Base-by-base conservation (phyloP, 805 yeast species). In the Saccharomycopsis oosterbeekiorum region DNA sequence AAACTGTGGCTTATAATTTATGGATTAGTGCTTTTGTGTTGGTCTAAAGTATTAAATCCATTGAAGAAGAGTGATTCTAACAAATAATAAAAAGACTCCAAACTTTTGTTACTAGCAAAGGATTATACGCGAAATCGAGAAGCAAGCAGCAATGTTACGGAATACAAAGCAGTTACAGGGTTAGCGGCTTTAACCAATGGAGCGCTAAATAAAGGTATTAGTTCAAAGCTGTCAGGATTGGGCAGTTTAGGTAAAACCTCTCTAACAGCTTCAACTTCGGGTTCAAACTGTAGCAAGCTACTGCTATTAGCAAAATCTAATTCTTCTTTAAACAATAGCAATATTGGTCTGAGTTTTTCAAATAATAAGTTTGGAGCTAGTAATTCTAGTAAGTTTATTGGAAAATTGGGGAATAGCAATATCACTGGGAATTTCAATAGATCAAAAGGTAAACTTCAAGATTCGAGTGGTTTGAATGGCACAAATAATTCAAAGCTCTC, bases 401-500 rank as follows among this genome's bases (percentile, higher is more conserved):
- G 2, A 21, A 24, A 11, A 47, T 24, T 47, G n/a, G 24, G 34
- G 10, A 21, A 15, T 21, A 47, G 15, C 15, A 47, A 24, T 42
- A n/a, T n/a, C n/a, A 8, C 24, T 11, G n/a, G 11, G 3, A 21
- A 24, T 6, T 55, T 55, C 6, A 19, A 3, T 36, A 5, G 34
- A 5, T n/a, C 21, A 21, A 56, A 60, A 41, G 15, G 19, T 41
- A 50, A 34, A 47, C 4, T 47, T 4, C 53, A 24, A 47, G 21
- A n/a, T 17, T 19, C 53, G 8, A 24, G 36, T 34, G 21, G 14
- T 10, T 19, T n/a, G 10, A 47, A 47, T 11, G 21, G 11, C 14
- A 5, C 41, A 37, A 54, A 24, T 12, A 34, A 37, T 17, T 41
- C 59, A 1, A 61, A 60, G 37, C 36, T 63, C 10, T 59, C 64